Evolutionary conservation across 148 eudicot species (phyloP).

Genomic region (Bassia scoparia): DNA sequence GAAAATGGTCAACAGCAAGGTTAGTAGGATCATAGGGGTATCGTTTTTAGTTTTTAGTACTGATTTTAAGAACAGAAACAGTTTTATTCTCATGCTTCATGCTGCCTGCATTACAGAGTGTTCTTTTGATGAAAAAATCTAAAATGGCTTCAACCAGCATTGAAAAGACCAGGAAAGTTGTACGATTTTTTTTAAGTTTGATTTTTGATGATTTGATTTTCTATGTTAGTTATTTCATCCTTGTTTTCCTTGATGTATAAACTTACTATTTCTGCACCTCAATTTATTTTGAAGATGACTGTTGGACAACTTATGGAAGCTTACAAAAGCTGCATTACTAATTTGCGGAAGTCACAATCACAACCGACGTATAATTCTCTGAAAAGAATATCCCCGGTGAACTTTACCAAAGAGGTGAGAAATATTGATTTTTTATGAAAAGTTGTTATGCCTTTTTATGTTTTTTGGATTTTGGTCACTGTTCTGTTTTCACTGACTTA

Average conservation of each 20-base stretch:
- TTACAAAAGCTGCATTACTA: constrained; percentile 60
- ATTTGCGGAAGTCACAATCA: constrained; percentile 57
- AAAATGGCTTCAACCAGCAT: constrained; percentile 31
- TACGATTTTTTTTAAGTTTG: constrained; percentile 26
- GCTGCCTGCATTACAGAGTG: constrained; percentile 39
- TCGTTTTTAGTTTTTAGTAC: background rate
- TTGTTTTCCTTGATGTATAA: background rate
- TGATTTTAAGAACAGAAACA: constrained; percentile 2
- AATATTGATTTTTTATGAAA: background rate
- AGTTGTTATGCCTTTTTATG: background rate
- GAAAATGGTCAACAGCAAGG: constrained; percentile 38
- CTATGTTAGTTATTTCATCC: background rate
- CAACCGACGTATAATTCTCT: constrained; percentile 57
- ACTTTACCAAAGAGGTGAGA: constrained; percentile 88
- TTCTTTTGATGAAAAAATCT: constrained; percentile 29
- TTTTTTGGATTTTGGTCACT: background rate
- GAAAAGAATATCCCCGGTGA: constrained; percentile 66
- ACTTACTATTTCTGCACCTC: constrained; percentile 2
- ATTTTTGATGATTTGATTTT: background rate
- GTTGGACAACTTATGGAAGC: constrained; percentile 57
- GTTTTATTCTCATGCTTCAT: constrained; percentile 15
- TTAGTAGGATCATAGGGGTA: constrained; percentile 26
- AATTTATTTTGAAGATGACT: constrained; percentile 46
- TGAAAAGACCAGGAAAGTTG: constrained; percentile 41
- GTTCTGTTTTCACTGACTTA: background rate